Evolutionary conservation across 2,329 filamentous ascomycete genomes (phyloP), one percentile per base, ranked within the genome.

Genomic region (Escovopsis weberi): DNA sequence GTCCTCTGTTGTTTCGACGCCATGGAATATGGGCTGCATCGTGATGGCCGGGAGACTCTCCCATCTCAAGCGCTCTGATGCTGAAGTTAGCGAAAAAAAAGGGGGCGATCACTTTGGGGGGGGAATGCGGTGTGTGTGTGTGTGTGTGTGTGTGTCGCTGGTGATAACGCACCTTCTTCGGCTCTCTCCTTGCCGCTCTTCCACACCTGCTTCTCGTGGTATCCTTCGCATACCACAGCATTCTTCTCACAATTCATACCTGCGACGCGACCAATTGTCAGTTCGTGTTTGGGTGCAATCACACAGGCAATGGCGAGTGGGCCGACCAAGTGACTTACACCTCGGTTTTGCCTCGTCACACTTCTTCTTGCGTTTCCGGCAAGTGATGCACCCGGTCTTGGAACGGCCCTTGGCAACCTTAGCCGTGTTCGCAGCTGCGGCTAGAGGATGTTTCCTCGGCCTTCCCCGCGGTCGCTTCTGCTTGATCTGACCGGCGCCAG

Each of bases 201-300:
- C 87, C 87, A 94, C 41, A 86, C 74, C 45, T 85, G 82, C 58
- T 86, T 86, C 47, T 85, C 82, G 40, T 85, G 84, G 56, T 94
- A 94, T 11, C 87, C 87, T 62, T 94, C 86, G 57, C 87, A 94
- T 11, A 88, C 77, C 11, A 94, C 85, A 8, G 86, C 85, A 58
- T 94, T 94, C 69, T 94, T 94, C 63, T 91, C 82, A 56, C 87
- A 94, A 54, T 93, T 93, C 60, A 85, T 71, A 53, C 84, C 82
- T 86, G 44, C 44, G 49, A 59, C 26, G 53, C 47, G 34, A 39
- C 52, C 40, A 42, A 30, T 33, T 26, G 18, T 33, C 32, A 39
- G 11, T 32, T 39, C 12, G 12, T 9, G 33, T 12, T 26, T 18
- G 12, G 10, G 32, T 23, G 12, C 26, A 6, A 23, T 23, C 23